A percentile compares a stretch with the other conserved stretches of the same genome.
Conservation (phyloP, 2,329 filamentous ascomycete species). For the Monilinia vaccinii-corymbosi region DNA sequence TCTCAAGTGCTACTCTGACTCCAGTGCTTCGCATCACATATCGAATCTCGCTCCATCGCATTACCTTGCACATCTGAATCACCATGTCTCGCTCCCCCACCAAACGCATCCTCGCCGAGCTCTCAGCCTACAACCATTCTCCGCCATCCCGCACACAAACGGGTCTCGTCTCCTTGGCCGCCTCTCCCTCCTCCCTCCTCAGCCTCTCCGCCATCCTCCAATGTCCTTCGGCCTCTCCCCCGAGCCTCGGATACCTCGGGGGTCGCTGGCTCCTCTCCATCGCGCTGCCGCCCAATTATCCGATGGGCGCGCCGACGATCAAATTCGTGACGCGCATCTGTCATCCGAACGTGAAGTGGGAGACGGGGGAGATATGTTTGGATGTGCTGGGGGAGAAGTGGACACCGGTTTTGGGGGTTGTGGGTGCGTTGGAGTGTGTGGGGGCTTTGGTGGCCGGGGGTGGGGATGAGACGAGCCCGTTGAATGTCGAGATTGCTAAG, state of each 20-base stretch:
- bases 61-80: background rate
- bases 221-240: conserved; percentile 44
- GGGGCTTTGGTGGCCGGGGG: conserved; percentile 60
- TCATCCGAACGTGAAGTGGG: conserved; percentile 69
- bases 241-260: conserved; percentile 38
- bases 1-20: no score
- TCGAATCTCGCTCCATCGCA: background rate
- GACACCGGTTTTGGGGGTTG: conserved; percentile 78
- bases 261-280: conserved; percentile 82
- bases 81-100: conserved; percentile 33
- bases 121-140: conserved; percentile 32
- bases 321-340: conserved; percentile 76
- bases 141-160: conserved; percentile 41
- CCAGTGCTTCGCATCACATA: no score
- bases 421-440: conserved; percentile 63
- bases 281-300: conserved; percentile 67
- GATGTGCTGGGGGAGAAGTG: conserved; percentile 74
- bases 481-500: conserved; percentile 72
- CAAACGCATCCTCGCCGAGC: conserved; percentile 49
- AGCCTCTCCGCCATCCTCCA: conserved; percentile 44
- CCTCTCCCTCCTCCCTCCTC: conserved; percentile 43
- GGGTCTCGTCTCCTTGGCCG: conserved; percentile 52
- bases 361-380: conserved; percentile 85
- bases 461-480: conserved; percentile 58
- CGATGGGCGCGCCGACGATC: conserved; percentile 66